phyloP scores from a whole-genome alignment of 371 early-diverging fungal species.

The Haplosporangium sp. region DNA sequence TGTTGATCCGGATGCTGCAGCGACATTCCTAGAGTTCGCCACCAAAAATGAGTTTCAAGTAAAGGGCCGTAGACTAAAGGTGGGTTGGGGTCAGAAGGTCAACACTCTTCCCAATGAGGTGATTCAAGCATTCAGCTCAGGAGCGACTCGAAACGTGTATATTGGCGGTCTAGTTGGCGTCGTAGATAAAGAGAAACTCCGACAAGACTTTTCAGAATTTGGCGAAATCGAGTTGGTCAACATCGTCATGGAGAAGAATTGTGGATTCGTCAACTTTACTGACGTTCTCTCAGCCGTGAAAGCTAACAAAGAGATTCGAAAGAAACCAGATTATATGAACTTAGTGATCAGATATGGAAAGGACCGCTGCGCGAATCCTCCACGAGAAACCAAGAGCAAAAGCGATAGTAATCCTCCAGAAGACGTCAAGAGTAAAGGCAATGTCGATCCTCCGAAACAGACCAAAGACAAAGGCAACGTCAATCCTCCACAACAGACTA shows the following conservation, averaged over 20 bases:
- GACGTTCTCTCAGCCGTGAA: slow-evolving; percentile 76
- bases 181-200: slow-evolving; percentile 71
- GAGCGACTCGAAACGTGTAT: slow-evolving; percentile 88
- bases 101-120: slow-evolving; percentile 66
- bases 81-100: slow-evolving; percentile 85
- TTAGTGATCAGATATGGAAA: slow-evolving; percentile 82
- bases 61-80: slow-evolving; percentile 76
- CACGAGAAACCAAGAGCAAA: slow-evolving; percentile 24
- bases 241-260: slow-evolving; percentile 79
- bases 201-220: slow-evolving; percentile 76
- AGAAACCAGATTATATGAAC: slow-evolving; percentile 66
- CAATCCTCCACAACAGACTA: too few relatives aligned
- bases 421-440: too few relatives aligned
- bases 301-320: slow-evolving; percentile 74
- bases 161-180: slow-evolving; percentile 75
- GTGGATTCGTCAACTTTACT: slow-evolving; percentile 88
- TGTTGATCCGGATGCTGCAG: slow-evolving; percentile 78
- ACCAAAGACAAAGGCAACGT: too few relatives aligned
- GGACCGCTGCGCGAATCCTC: slow-evolving; percentile 83
- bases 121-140: slow-evolving; percentile 68
- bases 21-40: slow-evolving; percentile 66
- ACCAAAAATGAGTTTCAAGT: slow-evolving; percentile 70
- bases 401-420: not conserved
- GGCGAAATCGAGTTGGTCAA: slow-evolving; percentile 86
- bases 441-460: too few relatives aligned